Evolutionary conservation across 257 asterid genomes (phyloP), one percentile per base, ranked within the genome.

Genomic region (Fraxinus quadrangulata): DNA sequence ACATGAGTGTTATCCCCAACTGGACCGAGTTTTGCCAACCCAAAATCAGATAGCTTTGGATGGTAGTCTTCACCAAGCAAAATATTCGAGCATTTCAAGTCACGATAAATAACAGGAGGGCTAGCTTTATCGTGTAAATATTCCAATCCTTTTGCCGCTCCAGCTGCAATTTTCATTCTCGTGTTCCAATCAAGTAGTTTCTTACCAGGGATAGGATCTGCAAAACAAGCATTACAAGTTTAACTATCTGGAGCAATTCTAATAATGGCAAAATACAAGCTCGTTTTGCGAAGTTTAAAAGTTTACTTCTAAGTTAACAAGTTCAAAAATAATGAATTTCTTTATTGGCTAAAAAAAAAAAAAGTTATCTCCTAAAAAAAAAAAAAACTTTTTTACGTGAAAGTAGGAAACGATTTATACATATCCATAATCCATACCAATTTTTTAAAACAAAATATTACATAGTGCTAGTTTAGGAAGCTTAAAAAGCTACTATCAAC

Each of bases 121-220:
- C 92, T 93, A 70, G 97, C 97, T 81, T 86, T 90, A 73, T 93
- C 93, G 12, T 95, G 99, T 49, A 95, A 83, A 81, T 90, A 92
- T 77, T 95, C 98, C 86, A 95, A 86, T n/a, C 99, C 99, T 82
- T 82, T 91, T 51, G 99, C 97, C 4, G 99, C 97, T 79, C 99
- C 99, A 7, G 98, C 94, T 36, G 98, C 99, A 54, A 95, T 93
- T 87, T 76, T 93, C 99, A 95, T 95, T 80, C 99, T 86, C 6
- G 94, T 86, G 85, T 85, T 93, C 99, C 99, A 95, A 79, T 93
- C 97, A 8, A 95, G 93, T 47, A 61, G 80, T 73, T 80, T 82
- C 80, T 83, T 86, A 26, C 91, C 90, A 12, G 92, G 92, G 49
- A 84, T 68, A 7, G 89, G 89, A 86, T 89, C 99, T 94, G 84